phyloP scores from a whole-genome alignment of 306 rosid species.

The barrel medic (Medicago truncatula) region DNA sequence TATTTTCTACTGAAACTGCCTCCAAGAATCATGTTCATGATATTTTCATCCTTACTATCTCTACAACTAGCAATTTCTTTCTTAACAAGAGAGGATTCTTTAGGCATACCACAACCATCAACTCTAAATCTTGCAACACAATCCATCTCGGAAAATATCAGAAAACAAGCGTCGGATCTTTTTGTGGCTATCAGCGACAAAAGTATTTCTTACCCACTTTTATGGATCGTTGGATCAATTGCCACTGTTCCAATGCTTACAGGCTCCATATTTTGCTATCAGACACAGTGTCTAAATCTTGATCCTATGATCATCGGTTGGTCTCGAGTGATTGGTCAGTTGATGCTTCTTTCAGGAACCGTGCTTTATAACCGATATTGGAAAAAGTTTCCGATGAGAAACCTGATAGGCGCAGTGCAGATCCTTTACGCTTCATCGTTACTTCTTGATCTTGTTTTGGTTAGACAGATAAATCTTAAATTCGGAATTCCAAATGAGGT shows the following conservation, averaged over 20 bases:
- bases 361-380: conserved; percentile 65
- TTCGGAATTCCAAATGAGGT: conserved; percentile 72
- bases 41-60: conserved; percentile 59
- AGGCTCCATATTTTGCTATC: conserved; percentile 86
- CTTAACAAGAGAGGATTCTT: conserved; percentile 71
- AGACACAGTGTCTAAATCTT: conserved; percentile 75
- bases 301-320: conserved; percentile 75
- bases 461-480: conserved; percentile 66
- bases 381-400: conserved; percentile 69
- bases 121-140: conserved; percentile 39
- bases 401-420: conserved; percentile 64
- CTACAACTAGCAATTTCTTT: conserved; percentile 66
- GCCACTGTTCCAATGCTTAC: conserved; percentile 78
- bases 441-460: conserved; percentile 79
- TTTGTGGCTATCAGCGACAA: conserved; percentile 54
- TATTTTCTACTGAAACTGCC: conserved; percentile 62
- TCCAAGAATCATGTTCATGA: conserved; percentile 66
- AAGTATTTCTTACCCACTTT: conserved; percentile 59
- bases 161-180: conserved; percentile 62
- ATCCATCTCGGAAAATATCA: conserved; percentile 55
- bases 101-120: conserved; percentile 58
- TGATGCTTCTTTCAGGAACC: conserved; percentile 74
- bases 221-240: conserved; percentile 81
- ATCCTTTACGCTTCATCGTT: conserved; percentile 68
- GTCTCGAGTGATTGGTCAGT: conserved; percentile 79